Percentiles rank a stretch among this genome's conserved stretches.
Conservation (phyloP, 306 rosid species). For the Vigna radiata region DNA sequence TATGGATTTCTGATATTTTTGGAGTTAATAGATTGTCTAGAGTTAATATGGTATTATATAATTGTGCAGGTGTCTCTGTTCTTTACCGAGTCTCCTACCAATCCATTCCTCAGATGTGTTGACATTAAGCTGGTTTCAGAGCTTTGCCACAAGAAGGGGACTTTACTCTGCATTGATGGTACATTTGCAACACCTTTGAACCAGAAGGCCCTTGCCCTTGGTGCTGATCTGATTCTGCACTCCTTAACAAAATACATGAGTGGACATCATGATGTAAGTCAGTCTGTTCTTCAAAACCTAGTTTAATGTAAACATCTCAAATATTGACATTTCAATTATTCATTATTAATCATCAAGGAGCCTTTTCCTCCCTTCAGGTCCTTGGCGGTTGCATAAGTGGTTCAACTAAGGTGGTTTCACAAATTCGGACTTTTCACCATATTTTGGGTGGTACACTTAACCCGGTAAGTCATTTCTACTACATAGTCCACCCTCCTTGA, state of each 20-base stretch:
- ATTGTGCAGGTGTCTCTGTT: slow-evolving; percentile 81
- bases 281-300: slow-evolving; percentile 6
- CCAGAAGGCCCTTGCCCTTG: slow-evolving; percentile 91
- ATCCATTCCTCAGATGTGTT: slow-evolving; percentile 95
- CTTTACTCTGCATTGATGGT: slow-evolving; percentile 91
- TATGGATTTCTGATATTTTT: slow-evolving; percentile 5
- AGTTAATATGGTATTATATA: slow-evolving; percentile 27
- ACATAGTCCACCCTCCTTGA: slow-evolving; percentile 3
- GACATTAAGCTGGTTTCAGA: slow-evolving; percentile 92
- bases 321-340: slow-evolving; percentile 14
- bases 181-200: slow-evolving; percentile 97
- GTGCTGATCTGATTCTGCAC: slow-evolving; percentile 90
- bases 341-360: slow-evolving; percentile 19
- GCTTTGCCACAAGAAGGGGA: slow-evolving; percentile 83
- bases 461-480: slow-evolving; percentile 69
- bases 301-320: neutral
- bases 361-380: slow-evolving; percentile 58
- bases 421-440: slow-evolving; percentile 85
- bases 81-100: slow-evolving; percentile 98
- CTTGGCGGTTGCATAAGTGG: slow-evolving; percentile 93
- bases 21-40: slow-evolving; percentile 15
- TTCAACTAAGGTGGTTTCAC: slow-evolving; percentile 66
- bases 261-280: slow-evolving; percentile 94
- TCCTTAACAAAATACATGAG: slow-evolving; percentile 89
- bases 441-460: slow-evolving; percentile 89